Percentiles rank a stretch among this genome's conserved stretches.
Conservation (phyloP, 1,139 yeast species). For the Nematodospora anomalae region DNA sequence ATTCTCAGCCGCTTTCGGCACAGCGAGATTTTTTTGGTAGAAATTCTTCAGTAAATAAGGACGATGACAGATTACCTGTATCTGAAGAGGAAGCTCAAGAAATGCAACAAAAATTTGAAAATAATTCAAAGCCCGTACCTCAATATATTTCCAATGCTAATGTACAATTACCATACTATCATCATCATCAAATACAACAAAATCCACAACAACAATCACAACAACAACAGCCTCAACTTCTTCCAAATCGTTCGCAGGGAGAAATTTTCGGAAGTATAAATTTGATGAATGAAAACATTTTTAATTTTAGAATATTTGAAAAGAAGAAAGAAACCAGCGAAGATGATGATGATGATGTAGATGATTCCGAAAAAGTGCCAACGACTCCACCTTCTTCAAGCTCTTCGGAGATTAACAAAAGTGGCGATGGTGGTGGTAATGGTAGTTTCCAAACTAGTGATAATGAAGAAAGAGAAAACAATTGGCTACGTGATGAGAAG, state of each 20-base stretch:
- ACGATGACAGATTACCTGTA: conserved; percentile 31
- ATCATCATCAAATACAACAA: too few relatives aligned
- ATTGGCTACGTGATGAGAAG: conserved; percentile 33
- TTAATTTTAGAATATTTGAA: conserved; percentile 42
- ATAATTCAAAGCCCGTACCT: conserved; percentile 12
- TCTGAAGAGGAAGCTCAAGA: conserved; percentile 40
- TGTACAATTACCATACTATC: not conserved
- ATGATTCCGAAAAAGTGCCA: conserved; percentile 1
- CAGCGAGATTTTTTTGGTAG: conserved; percentile 45
- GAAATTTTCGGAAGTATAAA: conserved; percentile 45
- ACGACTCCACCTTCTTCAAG: conserved; percentile 2
- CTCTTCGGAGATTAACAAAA: not conserved
- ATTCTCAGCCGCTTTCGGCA: conserved; percentile 57
- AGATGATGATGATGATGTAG: conserved; percentile 4
- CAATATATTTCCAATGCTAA: conserved; percentile 12
- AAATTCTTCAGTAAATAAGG: conserved; percentile 22
- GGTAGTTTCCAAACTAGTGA: conserved; percentile 1
- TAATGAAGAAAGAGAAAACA: conserved; percentile 3
- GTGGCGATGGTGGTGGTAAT: conserved; percentile 9
- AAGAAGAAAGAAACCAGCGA: conserved; percentile 9
- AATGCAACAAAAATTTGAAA: conserved; percentile 36
- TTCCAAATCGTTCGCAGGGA: conserved; percentile 14
- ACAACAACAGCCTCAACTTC: conserved; percentile 17
- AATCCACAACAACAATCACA: conserved; percentile 17
- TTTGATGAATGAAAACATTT: conserved; percentile 44